Evolutionary conservation across 805 yeast genomes (phyloP).

Genomic region (Schwanniomyces yamadae): DNA sequence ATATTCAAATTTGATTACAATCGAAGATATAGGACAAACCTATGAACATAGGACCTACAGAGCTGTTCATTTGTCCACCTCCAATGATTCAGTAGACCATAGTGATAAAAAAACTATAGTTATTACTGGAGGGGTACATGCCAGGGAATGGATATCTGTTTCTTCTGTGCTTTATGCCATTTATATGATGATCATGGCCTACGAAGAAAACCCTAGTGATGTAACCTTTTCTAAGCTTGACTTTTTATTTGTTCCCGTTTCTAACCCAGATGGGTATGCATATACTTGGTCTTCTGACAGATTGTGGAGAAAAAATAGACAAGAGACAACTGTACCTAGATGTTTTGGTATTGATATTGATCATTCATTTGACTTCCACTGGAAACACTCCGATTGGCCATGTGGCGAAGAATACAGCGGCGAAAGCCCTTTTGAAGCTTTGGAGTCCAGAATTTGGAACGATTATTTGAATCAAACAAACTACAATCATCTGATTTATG

Average conservation of each 20-base stretch:
- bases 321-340: slow-evolving; percentile 56
- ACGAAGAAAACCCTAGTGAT: slow-evolving; percentile 26
- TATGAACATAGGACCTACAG: slow-evolving; percentile 70
- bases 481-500: slow-evolving; percentile 60
- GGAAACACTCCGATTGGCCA: slow-evolving; percentile 65
- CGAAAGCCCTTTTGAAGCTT: slow-evolving; percentile 60
- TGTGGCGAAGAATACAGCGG: slow-evolving; percentile 88
- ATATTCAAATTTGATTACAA: slow-evolving; percentile 60
- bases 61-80: slow-evolving; percentile 59
- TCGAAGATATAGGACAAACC: slow-evolving; percentile 73
- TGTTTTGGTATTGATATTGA: slow-evolving; percentile 88
- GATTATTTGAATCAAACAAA: slow-evolving; percentile 43
- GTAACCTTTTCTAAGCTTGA: slow-evolving; percentile 59
- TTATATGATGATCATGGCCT: slow-evolving; percentile 35
- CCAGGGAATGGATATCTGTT: slow-evolving; percentile 85
- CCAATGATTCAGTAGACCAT: slow-evolving; percentile 40
- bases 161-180: slow-evolving; percentile 62
- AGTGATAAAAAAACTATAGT: slow-evolving; percentile 60
- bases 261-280: slow-evolving; percentile 89
- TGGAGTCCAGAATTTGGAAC: slow-evolving; percentile 40
- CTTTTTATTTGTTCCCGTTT: slow-evolving; percentile 75
- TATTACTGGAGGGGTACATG: slow-evolving; percentile 82
- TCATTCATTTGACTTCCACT: slow-evolving; percentile 76
- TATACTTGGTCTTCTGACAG: slow-evolving; percentile 80
- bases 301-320: slow-evolving; percentile 87